Base-by-base conservation (phyloP, 441 rosid species). In the Kokia cookei region DNA sequence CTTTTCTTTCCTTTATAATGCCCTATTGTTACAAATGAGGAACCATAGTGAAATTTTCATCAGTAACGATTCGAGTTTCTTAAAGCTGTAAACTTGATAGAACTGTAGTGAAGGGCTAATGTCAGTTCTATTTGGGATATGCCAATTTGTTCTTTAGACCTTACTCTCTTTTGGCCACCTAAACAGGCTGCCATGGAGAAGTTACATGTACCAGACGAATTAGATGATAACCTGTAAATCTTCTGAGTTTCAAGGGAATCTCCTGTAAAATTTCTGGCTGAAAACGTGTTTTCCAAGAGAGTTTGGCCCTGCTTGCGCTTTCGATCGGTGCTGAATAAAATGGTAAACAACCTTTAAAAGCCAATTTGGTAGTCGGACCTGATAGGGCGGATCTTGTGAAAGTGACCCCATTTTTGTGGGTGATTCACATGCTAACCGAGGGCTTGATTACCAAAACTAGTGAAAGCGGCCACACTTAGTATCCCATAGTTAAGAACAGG, bases 161-260 rank as follows among this genome's bases (percentile, higher is more conserved):
- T 54, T 69, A 73, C 9, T 8, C 22, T 27, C 59, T 47, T 7
- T 54, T 59, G 60, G 65, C 19, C 51, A 53, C 59, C 75, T 69
- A 70, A 79, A 80, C 88, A 88, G 95, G 93, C 95, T 80, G 90
- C 91, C 67, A 88, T 90, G 61, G 95, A 90, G 77, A 90, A 90
- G 78, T 73, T 88, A 80, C 95, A 87, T 77, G 90, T 90, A 65
- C 93, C 92, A 5, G 95, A 88, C 72, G 93, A 87, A 77, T 71
- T 90, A 26, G 90, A 83, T 24, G 94, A 86, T 73, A 75, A 76
- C 79, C 66, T 84, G 59, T 83, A 75, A 73, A 59, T 67, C 47
- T 3, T 26, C 69, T n/a, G 53, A 53, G 55, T 53, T 50, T 48
- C n/a, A 71, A 71, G 76, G 60, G 71, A 64, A 29, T 22, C 63